Base-by-base conservation (phyloP, 768 basidiomycete species). In the Nidularia sp. region DNA sequence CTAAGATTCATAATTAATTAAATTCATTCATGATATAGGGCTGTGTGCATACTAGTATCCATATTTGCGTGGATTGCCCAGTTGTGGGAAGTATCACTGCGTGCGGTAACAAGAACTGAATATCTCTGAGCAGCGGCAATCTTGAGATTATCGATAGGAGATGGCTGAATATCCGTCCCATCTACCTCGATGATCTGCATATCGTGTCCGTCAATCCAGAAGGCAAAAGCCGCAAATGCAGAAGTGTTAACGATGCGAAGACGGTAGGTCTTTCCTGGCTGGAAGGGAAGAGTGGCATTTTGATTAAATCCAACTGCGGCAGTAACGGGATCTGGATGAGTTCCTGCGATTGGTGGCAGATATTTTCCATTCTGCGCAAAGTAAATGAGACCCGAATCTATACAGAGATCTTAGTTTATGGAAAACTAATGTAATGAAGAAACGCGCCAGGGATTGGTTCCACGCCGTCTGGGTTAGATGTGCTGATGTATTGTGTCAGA, bases 131-230 rank as follows among this genome's bases (percentile, higher is more conserved):
- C 45, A n/a, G 22, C 45, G 9, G 45, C 25, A 9, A 45, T 22
- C 13, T 29, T 45, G 9, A 45, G 9, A 9, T 8, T n/a, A 18
- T 45, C 22, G 22, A 45, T 45, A 45, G 45, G 25, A 45, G 45
- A 29, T 12, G 45, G 45, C n/a, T 45, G 45, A 22, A n/a, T 10
- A 45, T 29, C 13, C 9, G 25, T 29, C 9, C 45, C 45, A 45
- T 45, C 45, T 10, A 45, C 45, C 22, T 45, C 25, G 22, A 45
- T 45, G 22, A 45, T 45, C 25, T 75, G 71, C 89, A 93, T 91
- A 32, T 88, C 78, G 60, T 93, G 90, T 2, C 91, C 91, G 55
- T 92, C 91, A 43, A 93, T 90, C 86, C 88, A 90, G 66, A 93
- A 91, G 73, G 75, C 91, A 69, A 91, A 91, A 35, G 80, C 78